These are phyloP conservation scores for Tetracladium setigerum DNA, from an alignment of 495 filamentous ascomycete species.

Conservation along the genomic window DNA sequence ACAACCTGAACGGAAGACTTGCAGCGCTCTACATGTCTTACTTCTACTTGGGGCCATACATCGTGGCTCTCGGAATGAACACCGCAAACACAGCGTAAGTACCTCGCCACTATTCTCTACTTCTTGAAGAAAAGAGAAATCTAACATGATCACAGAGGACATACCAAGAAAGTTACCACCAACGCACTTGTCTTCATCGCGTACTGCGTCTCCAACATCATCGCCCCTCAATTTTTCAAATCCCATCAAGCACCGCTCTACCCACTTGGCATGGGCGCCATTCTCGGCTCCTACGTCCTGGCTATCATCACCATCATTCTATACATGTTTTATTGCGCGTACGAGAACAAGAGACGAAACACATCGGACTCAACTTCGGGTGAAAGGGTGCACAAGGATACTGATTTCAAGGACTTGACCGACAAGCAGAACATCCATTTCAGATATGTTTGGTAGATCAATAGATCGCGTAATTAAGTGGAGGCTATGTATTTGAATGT, in stretches of 20 bases:
- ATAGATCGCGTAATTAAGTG: too few species aligned
- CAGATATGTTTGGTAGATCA: conserved; percentile 15
- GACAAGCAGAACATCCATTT: conserved; percentile 29
- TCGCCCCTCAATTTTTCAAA: conserved; percentile 15
- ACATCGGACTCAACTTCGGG: conserved; percentile 16
- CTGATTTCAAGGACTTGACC: conserved; percentile 26
- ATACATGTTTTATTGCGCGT: conserved; percentile 16
- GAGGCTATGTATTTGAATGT: too few species aligned
- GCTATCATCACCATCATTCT: conserved; percentile 13
- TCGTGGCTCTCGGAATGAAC: conserved; percentile 24
- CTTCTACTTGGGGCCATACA: conserved; percentile 18
- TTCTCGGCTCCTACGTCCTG: conserved; percentile 1
- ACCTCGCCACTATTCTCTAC: not conserved
- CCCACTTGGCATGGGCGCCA: conserved; percentile 14
- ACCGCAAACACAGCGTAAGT: conserved; percentile 13
- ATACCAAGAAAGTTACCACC: conserved; percentile 60
- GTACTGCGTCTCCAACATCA: conserved; percentile 29
- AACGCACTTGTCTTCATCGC: conserved; percentile 49
- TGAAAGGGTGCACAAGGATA: conserved; percentile 7
- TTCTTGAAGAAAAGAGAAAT: too few species aligned
- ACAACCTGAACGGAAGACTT: conserved; percentile 16
- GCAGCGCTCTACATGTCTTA: conserved; percentile 21
- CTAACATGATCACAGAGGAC: conserved; percentile 25
- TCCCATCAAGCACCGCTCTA: conserved; percentile 21
- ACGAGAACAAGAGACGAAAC: conserved; percentile 18